Base-by-base conservation (phyloP, 805 yeast genomes). In the Saturnispora kantuleensis region DNA sequence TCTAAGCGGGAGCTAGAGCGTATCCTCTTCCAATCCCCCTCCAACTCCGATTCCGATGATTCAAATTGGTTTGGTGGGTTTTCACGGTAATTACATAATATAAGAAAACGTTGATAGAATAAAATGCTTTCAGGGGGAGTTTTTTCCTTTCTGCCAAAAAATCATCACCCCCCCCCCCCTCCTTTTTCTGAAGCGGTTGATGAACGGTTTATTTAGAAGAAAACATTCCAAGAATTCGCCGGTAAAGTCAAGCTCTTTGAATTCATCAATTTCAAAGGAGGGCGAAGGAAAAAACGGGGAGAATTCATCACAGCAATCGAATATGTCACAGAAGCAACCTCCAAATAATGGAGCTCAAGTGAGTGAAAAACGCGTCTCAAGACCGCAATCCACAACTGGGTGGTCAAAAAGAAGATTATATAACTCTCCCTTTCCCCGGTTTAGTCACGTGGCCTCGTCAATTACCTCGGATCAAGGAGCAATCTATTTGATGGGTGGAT, bases 381-480 rank as follows among this genome's bases (percentile, higher is more conserved):
- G 26, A 21, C 26, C 6, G 8, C 26, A 32, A 32, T 32, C 35
- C 42, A 39, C 15, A 29, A 5, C 16, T 9, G 15, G 8, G 13
- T 11, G 31, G 17, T 31, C 13, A 42, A 68, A 81, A 51, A 72
- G 74, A 50, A 79, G 78, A 55, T 64, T 84, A 12, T 67, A 67
- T 47, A 74, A 78, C 51, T 84, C 93, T 2, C 98, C 97, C 1
- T 88, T 90, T 58, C 97, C 99, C 3, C 76, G 98, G 37, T 88
- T 87, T 60, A 81, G 97, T 54, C 97, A 90, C 63, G 86, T 94
- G 1, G 81, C 93, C 0, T 84, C 95, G 2, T 67, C 82, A 18
- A 66, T 78, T 18, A 74, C 87, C 5, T 79, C 93, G 11, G 88
- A 86, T 29, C 81, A 81, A 45, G 86, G 86, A 44, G 93, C 87